Base-by-base conservation (phyloP, 176 grass and related monocot genomes). In the Oryza glaberrima region DNA sequence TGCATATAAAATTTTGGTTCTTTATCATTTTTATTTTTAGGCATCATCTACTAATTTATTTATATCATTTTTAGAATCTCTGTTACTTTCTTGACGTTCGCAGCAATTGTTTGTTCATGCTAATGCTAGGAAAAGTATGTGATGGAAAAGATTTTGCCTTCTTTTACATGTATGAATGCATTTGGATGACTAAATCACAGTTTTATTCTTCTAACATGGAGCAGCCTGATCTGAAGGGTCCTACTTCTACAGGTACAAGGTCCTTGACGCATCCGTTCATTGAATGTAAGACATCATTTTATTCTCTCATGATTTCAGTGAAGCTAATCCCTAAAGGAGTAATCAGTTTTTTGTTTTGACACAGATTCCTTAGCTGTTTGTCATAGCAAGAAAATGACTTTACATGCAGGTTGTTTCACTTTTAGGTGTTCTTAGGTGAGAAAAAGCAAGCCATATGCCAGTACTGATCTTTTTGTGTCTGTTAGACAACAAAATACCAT, bases 361-460 rank as follows among this genome's bases (percentile, higher is more conserved):
- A 80, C 40, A 75, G 6, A 65, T 83, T 28, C 54, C 69, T 67
- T 40, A 64, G 47, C 43, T 79, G 84, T 88, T 77, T 54, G 70
- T 77, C 51, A 14, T 74, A 69, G 75, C 38, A 79, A 83, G 84
- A 87, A 87, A 79, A 90, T 45, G 20, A 34, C 28, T 79, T 77
- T 63, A n/a, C 76, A 84, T 84, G 75, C 64, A 17, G 32, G 32
- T 38, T 80, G 65, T 84, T 80, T 83, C 76, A 28, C 81, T 84
- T 91, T 87, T 84, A 91, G 89, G 80, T 87, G 81, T 47, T 84
- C 14, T 43, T 87, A 84, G 89, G 89, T 91, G 80, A 79, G 89
- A 91, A 91, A 84, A 87, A 46, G 4, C 70, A 76, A 26, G 70
- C 22, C 75, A 67, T 26, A 67, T 26, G 40, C 30, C 47, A 51